phyloP scores from a whole-genome alignment of 2,329 filamentous ascomycete genomes.

The Cercospora zeina region DNA sequence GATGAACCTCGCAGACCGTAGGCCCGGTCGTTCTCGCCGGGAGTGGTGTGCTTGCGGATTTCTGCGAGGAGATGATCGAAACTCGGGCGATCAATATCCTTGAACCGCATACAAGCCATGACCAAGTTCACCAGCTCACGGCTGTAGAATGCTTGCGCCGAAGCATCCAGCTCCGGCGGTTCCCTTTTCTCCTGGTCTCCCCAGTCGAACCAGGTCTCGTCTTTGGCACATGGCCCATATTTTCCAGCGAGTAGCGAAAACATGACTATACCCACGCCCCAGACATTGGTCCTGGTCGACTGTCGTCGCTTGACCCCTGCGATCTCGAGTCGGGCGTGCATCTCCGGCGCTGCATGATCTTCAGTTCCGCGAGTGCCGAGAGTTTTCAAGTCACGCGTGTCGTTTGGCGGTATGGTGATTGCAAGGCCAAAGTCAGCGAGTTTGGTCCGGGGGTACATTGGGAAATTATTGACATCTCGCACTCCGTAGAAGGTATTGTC shows the following conservation, averaged over 20 bases:
- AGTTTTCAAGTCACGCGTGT: not conserved
- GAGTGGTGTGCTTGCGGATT: constrained; percentile 2
- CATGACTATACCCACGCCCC: constrained; percentile 23
- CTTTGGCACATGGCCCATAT: constrained; percentile 4
- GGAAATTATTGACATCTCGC: not conserved
- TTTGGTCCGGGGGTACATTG: constrained; percentile 20
- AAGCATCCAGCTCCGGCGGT: not conserved
- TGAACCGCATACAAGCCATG: constrained; percentile 10
- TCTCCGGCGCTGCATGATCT: not conserved
- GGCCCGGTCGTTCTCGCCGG: not conserved
- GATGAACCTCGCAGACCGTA: not conserved
- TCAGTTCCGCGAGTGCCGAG: not conserved
- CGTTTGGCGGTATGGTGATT: not conserved
- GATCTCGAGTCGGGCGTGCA: not conserved
- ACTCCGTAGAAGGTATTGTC: constrained; percentile 21
- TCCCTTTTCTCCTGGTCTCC: not conserved
- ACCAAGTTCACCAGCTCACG: constrained; percentile 10
- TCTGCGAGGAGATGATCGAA: constrained; percentile 15
- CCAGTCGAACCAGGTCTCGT: not conserved
- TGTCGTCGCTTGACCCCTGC: not conserved
- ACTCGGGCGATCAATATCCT: constrained; percentile 11
- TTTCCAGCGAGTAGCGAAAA: constrained; percentile 13
- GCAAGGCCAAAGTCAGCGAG: constrained; percentile 24
- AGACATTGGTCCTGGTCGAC: constrained; percentile 25
- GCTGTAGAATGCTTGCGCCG: constrained; percentile 13